Conservation (phyloP, 768 basidiomycete species). For the Trametes cinnabarina region DNA sequence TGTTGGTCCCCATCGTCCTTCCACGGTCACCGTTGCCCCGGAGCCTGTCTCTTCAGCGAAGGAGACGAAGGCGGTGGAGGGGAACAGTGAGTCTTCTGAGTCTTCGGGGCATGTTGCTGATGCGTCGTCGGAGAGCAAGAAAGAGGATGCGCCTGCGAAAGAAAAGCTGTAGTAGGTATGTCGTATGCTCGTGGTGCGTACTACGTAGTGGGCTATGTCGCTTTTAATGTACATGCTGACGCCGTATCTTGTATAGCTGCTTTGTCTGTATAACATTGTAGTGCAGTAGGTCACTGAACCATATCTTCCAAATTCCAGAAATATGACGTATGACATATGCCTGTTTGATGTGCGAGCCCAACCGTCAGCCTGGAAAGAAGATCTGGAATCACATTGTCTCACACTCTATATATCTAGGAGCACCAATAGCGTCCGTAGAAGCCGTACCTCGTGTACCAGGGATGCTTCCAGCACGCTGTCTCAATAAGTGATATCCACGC, state of each 20-base stretch:
- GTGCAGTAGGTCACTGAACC: not conserved
- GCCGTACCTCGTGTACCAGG: not conserved
- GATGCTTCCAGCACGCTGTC: not conserved
- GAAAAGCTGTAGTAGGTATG: conserved; percentile 13
- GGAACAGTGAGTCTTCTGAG: not conserved
- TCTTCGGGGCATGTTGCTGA: not conserved
- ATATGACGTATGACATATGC: not conserved
- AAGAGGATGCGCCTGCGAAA: not conserved
- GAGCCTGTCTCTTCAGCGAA: not conserved
- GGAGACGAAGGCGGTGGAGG: not conserved
- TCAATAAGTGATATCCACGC: not conserved
- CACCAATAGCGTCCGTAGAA: not conserved
- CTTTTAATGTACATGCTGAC: no score
- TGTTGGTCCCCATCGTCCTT: not conserved
- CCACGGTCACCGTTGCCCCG: not conserved
- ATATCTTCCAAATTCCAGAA: not conserved
- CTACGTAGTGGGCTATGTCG: not conserved
- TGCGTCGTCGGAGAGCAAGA: not conserved
- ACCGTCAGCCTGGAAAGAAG: not conserved
- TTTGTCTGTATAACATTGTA: conserved; percentile 2
- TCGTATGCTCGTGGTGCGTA: not conserved
- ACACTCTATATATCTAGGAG: not conserved
- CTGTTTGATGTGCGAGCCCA: not conserved
- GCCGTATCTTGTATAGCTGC: not conserved
- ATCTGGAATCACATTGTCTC: not conserved